Evolutionary conservation across 352 stramenopile species (phyloP), one percentile per base, ranked within the genome.

Genomic region (Phytophthora vignae): DNA sequence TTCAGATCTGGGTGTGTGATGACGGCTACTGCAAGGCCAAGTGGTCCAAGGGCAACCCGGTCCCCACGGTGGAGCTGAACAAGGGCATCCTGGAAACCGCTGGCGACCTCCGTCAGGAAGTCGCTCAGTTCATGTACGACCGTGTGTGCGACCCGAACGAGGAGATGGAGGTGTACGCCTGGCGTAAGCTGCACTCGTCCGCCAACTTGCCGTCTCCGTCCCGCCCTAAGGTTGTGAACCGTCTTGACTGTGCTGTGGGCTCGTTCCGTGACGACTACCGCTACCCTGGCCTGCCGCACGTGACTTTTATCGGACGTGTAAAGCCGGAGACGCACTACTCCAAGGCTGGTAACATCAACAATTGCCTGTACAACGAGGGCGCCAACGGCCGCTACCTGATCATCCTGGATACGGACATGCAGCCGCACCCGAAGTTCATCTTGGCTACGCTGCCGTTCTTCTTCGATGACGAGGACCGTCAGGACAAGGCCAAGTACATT

Each of bases 301-400:
- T 94, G 61, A 87, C 85, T 5, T 94, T 91, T 55, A 80, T 94
- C 44, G 87, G 87, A 4, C 87, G 87, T 77, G 83, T 94, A 21
- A 94, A 94, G 81, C 85, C 87, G 2, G 81, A 91, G 31, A 82
- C 78, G 4, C 87, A 96, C 76, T 93, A 95, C 76, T 92, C 89
- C 12, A 96, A 96, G 81, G 89, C 89, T 17, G 89, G 89, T 29
- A 96, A 96, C 78, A 93, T 96, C 76, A 96, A 96, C 82, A 96
- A 96, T 67, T 81, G 73, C 15, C 75, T 94, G 54, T 93, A 94
- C 81, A 94, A 96, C 69, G 89, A 96, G 67, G 87, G 87, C 21
- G 84, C 87, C 15, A 94, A 84, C 58, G 87, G 89, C 21, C 84
- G 85, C 42, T 94, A 95, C 76, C 58, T 93, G 7, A 81, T 96